These are phyloP conservation scores for Cordia subcordata DNA, from an alignment of 257 asterid species.

Conservation along the genomic window DNA sequence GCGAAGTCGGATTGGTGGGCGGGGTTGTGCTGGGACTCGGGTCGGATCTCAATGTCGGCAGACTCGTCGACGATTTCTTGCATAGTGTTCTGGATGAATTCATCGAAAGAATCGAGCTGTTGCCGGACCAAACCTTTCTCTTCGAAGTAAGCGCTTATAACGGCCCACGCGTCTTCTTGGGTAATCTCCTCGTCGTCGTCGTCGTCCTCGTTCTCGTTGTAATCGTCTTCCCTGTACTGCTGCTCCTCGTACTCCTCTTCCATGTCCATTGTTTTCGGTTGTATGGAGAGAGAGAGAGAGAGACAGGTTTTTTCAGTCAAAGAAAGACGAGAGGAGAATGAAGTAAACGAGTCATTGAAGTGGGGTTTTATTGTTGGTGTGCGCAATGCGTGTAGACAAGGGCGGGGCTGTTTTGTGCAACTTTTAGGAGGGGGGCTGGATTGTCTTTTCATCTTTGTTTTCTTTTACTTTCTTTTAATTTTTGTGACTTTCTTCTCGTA, in stretches of 20 bases:
- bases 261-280: conserved; percentile 38
- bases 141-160: conserved; percentile 91
- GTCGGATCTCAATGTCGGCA: conserved; percentile 91
- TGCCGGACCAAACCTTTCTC: conserved; percentile 96
- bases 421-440: no score
- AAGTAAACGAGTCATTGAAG: not conserved
- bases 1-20: conserved; percentile 89
- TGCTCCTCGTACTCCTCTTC: conserved; percentile 50
- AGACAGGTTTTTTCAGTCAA: not conserved
- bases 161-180: conserved; percentile 99
- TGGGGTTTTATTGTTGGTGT: no score
- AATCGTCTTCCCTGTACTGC: conserved; percentile 35
- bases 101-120: conserved; percentile 93
- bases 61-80: conserved; percentile 96
- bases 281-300: not conserved
- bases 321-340: not conserved
- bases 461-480: no score
- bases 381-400: no score
- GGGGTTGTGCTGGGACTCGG: conserved; percentile 93
- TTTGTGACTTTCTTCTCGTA: no score
- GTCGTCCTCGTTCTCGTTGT: conserved; percentile 37
- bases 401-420: not conserved
- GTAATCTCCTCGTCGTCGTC: conserved; percentile 67
- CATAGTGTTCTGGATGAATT: conserved; percentile 95
- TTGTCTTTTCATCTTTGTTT: no score